Evolutionary conservation across 2,329 filamentous ascomycete genomes (phyloP).

Genomic region (Cryphonectria radicalis): DNA sequence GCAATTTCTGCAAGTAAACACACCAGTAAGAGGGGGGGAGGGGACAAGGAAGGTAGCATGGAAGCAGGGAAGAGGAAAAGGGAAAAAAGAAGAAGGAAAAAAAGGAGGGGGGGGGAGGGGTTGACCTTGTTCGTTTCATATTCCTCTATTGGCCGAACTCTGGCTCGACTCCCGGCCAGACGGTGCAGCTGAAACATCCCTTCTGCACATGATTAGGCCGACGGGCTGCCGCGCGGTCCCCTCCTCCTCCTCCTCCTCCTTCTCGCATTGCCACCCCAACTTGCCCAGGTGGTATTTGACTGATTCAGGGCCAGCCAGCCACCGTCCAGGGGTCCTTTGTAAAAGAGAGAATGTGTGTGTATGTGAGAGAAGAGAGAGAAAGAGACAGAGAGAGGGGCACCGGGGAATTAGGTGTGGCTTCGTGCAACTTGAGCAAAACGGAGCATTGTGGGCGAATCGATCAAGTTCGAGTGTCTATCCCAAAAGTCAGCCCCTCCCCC

Average conservation of each 20-base stretch:
- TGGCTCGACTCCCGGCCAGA: constrained; percentile 5
- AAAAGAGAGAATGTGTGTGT: neutral
- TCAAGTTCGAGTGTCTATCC: neutral
- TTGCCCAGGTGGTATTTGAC: neutral
- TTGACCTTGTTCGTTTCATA: neutral
- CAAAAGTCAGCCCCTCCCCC: neutral
- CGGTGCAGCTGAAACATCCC: constrained; percentile 26
- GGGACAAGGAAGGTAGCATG: neutral
- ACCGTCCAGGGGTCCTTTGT: neutral
- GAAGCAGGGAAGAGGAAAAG: neutral
- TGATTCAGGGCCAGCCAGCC: neutral
- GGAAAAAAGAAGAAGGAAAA: neutral
- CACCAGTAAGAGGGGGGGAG: no score
- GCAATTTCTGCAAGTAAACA: neutral
- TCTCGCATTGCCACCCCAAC: neutral
- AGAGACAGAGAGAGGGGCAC: neutral
- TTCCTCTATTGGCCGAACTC: constrained; percentile 17
- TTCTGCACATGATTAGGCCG: constrained; percentile 12
- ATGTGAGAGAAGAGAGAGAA: neutral
- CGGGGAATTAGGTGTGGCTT: neutral
- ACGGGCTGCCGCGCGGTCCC: constrained; percentile 7
- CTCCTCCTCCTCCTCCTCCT: neutral
- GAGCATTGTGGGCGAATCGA: neutral
- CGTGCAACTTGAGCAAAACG: neutral
- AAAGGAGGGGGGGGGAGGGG: constrained; percentile 2